Base-by-base conservation (phyloP, 176 grass and related monocot genomes). In the Alloteropsis semialata region DNA sequence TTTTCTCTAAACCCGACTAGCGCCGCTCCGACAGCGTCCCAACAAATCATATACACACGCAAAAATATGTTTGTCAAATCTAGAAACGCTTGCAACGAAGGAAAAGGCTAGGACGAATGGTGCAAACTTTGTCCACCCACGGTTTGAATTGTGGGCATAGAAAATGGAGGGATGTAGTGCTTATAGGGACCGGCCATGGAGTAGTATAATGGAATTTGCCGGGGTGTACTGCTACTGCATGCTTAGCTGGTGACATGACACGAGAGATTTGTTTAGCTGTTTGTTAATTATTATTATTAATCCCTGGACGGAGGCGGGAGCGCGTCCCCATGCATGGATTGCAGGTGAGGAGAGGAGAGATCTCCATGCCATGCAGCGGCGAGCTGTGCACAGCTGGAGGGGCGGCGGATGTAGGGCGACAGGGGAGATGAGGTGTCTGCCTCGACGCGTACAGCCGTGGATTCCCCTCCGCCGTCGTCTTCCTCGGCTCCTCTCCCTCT, bases 301-400 rank as follows among this genome's bases (percentile, higher is more conserved):
- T 43, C 25, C 37, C 62, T 65, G 61, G 32, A 65, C n/a, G n/a
- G n/a, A n/a, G n/a, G 14, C 16, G 5, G 28, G 60, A 65, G 61
- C 61, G 61, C 61, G 61, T 64, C 61, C 30, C 30, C 39, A 43
- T 68, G 21, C 65, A 14, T 69, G 36, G 65, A 24, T 22, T 10
- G 51, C 22, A n/a, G 13, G 21, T 12, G 22, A 37, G 19, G 17
- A 10, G 60, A 65, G 18, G 19, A 3, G 38, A 2, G n/a, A 21
- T 6, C 5, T 38, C 36, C 22, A 8, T 46, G 24, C 48, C 48
- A 53, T 53, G 50, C 48, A 19, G 3, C 16, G 48, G 48, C 48
- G 48, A 63, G 57, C 15, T 44, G 69, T 36, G 15, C 4, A 76
- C 85, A 87, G 85, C 85, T 87, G 85, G 42, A 79, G 66, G 13